Evolutionary conservation across 2,329 filamentous ascomycete genomes (phyloP).

Genomic region (Hymenoscyphus occultus): DNA sequence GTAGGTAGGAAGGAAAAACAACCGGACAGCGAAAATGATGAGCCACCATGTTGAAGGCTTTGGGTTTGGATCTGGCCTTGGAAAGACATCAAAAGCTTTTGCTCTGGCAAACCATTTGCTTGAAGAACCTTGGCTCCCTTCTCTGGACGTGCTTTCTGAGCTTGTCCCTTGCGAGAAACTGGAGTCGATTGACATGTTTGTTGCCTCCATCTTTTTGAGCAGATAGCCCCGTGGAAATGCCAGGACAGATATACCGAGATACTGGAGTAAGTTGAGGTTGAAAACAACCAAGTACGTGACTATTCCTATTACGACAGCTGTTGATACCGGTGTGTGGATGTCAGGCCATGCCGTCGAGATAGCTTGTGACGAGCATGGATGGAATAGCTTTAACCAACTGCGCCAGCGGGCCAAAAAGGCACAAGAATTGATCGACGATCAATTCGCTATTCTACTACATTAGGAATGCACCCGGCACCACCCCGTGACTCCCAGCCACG

Average conservation of each 20-base stretch:
- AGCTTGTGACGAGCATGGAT: no score
- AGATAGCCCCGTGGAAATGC: background rate
- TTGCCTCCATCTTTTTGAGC: background rate
- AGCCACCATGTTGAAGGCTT: background rate
- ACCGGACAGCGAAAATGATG: background rate
- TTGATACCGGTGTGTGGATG: background rate
- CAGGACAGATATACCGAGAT: background rate
- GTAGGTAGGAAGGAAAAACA: background rate
- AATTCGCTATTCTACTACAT: no score
- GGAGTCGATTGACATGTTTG: background rate
- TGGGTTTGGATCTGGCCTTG: background rate
- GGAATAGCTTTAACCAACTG: no score
- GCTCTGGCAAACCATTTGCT: background rate
- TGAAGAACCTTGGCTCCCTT: background rate
- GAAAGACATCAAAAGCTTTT: background rate
- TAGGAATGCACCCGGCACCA: no score
- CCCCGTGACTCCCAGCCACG: no score
- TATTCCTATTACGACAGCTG: background rate
- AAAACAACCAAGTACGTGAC: slow-evolving; percentile 4
- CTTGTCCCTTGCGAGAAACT: background rate
- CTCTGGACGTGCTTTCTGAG: background rate
- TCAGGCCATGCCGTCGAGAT: background rate
- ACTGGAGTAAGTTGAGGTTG: background rate
- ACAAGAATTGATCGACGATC: no score
- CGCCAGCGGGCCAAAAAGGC: no score